Base-by-base conservation (phyloP, 2,329 filamentous ascomycete species). In the Clarireedia hainanense region DNA sequence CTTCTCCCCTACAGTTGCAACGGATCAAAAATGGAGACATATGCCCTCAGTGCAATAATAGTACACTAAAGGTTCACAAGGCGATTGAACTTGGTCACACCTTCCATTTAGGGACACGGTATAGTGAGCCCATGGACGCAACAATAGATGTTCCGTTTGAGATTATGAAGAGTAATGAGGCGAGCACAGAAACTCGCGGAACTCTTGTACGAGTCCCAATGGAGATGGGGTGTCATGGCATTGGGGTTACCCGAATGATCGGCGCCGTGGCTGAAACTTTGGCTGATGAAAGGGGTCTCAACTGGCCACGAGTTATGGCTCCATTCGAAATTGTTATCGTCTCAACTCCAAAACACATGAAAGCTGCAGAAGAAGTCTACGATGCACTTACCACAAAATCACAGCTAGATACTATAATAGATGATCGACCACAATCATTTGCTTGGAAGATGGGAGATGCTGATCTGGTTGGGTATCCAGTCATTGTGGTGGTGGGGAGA, bases 161-260 rank as follows among this genome's bases (percentile, higher is more conserved):
- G 15, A 64, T 59, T 23, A 67, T 69, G 40, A 42, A 59, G 30
- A 61, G 52, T 37, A 12, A 5, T 2, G 14, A 42, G 17, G 15
- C 14, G 6, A 46, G 49, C 17, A 30, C 55, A n/a, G n/a, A 45
- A 50, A 53, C 55, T 27, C 46, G 26, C 37, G 47, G 24, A 26
- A 14, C 5, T 56, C 48, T 30, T 14, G n/a, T 55, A 3, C 57
- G 63, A 42, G 76, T 83, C 0, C 76, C 84, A 0, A 79, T 96
- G 66, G 83, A 95, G 61, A 99, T 99, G 94, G 94, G 94, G 55
- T 99, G 94, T 69, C 90, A 96, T 68, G 94, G 94, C 0, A 95
- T 99, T 59, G 94, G 94, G 1, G 83, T 99, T 17, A 95, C 91
- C 5, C 86, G 94, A 46, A 84, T 99, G 64, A 85, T 99, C 59